phyloP scores from a whole-genome alignment of 2,329 filamentous ascomycete genomes.

The Fusarium goolgardi region DNA sequence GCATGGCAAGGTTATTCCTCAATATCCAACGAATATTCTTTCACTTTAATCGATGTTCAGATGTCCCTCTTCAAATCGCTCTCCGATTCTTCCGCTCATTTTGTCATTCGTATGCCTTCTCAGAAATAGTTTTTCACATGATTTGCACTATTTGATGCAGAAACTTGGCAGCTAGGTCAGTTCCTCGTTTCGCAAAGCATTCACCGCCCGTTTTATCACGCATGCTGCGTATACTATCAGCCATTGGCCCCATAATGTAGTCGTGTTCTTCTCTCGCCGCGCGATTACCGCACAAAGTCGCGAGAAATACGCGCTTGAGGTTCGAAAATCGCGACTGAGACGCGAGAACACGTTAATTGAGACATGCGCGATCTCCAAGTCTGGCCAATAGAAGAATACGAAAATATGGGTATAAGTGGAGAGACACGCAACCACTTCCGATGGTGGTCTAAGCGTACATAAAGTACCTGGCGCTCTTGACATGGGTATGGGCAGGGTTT shows the following conservation, averaged over 20 bases:
- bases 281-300: slow-evolving; percentile 26
- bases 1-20: neutral
- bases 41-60: slow-evolving; percentile 1
- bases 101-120: neutral
- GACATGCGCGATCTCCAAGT: slow-evolving; percentile 6
- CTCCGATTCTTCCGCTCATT: neutral
- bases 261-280: slow-evolving; percentile 23
- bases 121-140: neutral
- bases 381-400: slow-evolving; percentile 33
- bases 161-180: slow-evolving; percentile 6
- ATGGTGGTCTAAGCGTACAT: slow-evolving; percentile 39
- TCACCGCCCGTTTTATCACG: slow-evolving; percentile 17
- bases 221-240: slow-evolving; percentile 12
- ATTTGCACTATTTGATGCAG: neutral
- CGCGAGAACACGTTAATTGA: slow-evolving; percentile 37
- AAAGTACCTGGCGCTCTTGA: slow-evolving; percentile 29
- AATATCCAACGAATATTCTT: slow-evolving; percentile 1
- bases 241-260: slow-evolving; percentile 24
- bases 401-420: slow-evolving; percentile 24
- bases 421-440: slow-evolving; percentile 44
- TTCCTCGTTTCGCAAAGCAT: slow-evolving; percentile 6
- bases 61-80: neutral
- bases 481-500: slow-evolving; percentile 6
- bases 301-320: slow-evolving; percentile 32
- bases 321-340: slow-evolving; percentile 22